Conservation (phyloP, 2,329 filamentous ascomycete species). For the Aspergillus pseudotamarii region DNA sequence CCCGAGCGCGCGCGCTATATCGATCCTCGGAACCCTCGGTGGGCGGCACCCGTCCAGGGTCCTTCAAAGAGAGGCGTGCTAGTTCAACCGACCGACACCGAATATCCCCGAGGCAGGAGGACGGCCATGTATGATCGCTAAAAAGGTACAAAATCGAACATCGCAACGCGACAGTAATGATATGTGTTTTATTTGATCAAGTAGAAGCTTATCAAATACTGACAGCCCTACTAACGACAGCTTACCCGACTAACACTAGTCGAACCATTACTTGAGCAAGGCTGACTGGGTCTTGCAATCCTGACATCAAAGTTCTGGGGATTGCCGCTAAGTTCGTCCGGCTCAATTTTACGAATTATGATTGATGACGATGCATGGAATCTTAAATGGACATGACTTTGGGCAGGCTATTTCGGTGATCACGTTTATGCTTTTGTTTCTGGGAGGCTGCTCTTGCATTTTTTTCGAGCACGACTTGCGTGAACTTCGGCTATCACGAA, state of each 20-base stretch:
- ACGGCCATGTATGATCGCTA: constrained; percentile 21
- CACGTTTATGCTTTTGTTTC: background rate
- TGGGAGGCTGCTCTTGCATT: background rate
- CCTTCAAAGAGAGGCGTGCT: constrained; percentile 5
- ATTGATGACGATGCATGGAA: background rate
- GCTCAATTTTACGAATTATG: background rate
- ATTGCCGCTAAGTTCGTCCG: background rate
- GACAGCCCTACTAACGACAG: background rate
- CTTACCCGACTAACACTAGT: background rate
- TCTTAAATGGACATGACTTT: background rate
- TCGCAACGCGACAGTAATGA: background rate
- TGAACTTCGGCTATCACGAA: background rate
- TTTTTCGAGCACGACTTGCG: background rate
- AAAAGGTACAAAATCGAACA: background rate
- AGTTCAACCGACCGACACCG: constrained; percentile 7
- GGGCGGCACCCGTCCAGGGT: constrained; percentile 7
- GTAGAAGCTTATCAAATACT: constrained; percentile 1
- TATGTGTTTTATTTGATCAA: background rate
- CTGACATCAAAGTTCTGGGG: background rate
- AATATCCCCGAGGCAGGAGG: constrained; percentile 14
- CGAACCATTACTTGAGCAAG: background rate
- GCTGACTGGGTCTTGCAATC: background rate
- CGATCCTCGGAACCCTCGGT: constrained; percentile 6
- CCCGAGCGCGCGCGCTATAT: constrained; percentile 3
- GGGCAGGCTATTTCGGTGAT: background rate